Evolutionary conservation across 257 asterid genomes (phyloP), one percentile per base, ranked within the genome.

Genomic region (Cynanchum wilfordii): DNA sequence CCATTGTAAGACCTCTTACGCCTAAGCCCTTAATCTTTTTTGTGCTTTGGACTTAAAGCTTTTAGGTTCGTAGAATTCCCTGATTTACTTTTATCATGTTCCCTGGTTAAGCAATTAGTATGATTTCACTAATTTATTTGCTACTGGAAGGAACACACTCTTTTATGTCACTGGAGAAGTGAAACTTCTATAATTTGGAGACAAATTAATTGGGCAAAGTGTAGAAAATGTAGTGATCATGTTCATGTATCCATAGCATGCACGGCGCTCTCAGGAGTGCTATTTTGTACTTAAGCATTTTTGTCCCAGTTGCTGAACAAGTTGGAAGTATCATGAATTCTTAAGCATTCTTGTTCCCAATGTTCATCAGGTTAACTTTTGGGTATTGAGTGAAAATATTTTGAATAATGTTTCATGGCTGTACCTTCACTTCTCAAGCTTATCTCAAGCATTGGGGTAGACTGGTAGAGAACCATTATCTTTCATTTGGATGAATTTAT

Each of bases 1-100:
- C 85, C 98, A 93, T 81, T 93, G 97, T 91, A 84, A 91, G 97
- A 59, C 49, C 22, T 36, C 54, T 65, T 72, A 33, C 40, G 27
- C n/a, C 29, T 63, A 29, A 17, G 70, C 45, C 36, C 29, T 50
- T 64, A 36, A 36, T 7, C 5, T 36, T 25, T 36, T 64, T 36
- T 3, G 7, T 64, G 50, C 29, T 33, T 36, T 17, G 29, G 29
- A 64, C 50, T 64, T 36, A 0, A 36, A 38, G 36, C 10, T 63
- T 10, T 16, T 6, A 7, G 38, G 69, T 30, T 17, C n/a, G 17
- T 36, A 19, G 2, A 27, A 33, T 27, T 36, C 22, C 27, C 25
- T 63, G 10, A 20, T 36, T 33, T 20, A 19, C 19, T 63, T 33
- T 29, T 16, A 8, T 64, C 49, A 36, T 20, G 50, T 64, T 64